phyloP scores from a whole-genome alignment of 2,329 filamentous ascomycete genomes.

The Daldinia sp. region DNA sequence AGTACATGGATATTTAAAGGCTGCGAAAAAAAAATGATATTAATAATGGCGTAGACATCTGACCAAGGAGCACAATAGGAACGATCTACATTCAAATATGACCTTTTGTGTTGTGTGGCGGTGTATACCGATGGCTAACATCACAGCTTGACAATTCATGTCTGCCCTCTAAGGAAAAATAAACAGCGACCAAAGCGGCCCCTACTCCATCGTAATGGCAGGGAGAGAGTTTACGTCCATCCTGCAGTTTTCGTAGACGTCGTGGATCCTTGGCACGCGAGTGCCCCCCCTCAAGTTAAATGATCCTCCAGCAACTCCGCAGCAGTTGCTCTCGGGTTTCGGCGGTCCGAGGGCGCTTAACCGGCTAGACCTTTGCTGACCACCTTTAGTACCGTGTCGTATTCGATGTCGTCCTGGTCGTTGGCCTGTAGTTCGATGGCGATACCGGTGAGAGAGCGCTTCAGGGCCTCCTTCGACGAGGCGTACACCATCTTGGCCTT shows the following conservation, averaged over 20 bases:
- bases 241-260: constrained; percentile 41
- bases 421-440: constrained; percentile 84
- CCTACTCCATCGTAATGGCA: constrained; percentile 33
- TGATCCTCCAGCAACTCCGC: constrained; percentile 28
- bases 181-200: constrained; percentile 42
- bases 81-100: constrained; percentile 45
- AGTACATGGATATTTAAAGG: background rate
- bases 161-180: constrained; percentile 43
- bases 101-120: constrained; percentile 43
- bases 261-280: constrained; percentile 36
- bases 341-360: constrained; percentile 46
- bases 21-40: constrained; percentile 8
- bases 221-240: constrained; percentile 35
- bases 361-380: constrained; percentile 69
- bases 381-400: constrained; percentile 72
- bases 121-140: constrained; percentile 47
- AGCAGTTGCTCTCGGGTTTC: constrained; percentile 23
- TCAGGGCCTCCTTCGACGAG: constrained; percentile 86
- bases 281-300: constrained; percentile 28
- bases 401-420: constrained; percentile 83
- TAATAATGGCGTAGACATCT: constrained; percentile 30
- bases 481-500: constrained; percentile 91
- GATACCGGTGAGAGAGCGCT: constrained; percentile 79
- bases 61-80: constrained; percentile 35
- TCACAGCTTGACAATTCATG: constrained; percentile 46